Evolutionary conservation across 345 rosid genomes (phyloP), one percentile per base, ranked within the genome.

Genomic region (Orychophragmus violaceus): DNA sequence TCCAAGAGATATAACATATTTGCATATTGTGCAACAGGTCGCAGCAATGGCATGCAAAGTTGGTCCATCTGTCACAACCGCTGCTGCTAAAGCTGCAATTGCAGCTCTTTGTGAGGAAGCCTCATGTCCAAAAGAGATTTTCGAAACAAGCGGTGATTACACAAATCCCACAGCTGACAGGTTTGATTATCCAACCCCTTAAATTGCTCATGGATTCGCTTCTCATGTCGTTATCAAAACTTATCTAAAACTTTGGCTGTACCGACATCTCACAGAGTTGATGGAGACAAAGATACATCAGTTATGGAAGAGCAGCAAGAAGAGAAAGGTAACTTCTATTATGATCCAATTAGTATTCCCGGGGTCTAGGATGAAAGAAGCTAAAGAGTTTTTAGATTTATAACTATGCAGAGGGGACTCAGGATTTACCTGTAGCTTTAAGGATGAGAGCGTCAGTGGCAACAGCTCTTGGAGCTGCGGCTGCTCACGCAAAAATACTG

Each of bases 41-140:
- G 85, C 93, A 66, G 74, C 60, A 30, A 84, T 94, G 64, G 83
- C 95, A 42, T 80, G 82, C 45, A 77, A 79, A 76, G 87, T 81
- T 49, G 83, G 83, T 37, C 85, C 95, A 13, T 81, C 84, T 30
- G 73, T 90, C 35, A 64, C 89, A 70, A 80, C 84, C 10, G 87
- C 89, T 78, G 89, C 95, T 11, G 88, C 97, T 70, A 81, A 85
- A 69, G 89, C 99, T 69, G 91, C 96, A 62, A 75, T 88, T 29
- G 65, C 76, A n/a, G 83, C 84, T 52, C 86, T 94, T 66, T 90
- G 93, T 74, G 84, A 86, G 29, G 91, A 88, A 71, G 82, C 80
- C 45, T 80, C 84, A 25, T 90, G 83, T 78, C 85, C 97, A 27
- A 83, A 81, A 75, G 95, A 85, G 74, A 71, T 81, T 35, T 94